These are phyloP conservation scores for Mediolabrus comicus DNA, from an alignment of 108 stramenopile genomes.

Conservation along the genomic window DNA sequence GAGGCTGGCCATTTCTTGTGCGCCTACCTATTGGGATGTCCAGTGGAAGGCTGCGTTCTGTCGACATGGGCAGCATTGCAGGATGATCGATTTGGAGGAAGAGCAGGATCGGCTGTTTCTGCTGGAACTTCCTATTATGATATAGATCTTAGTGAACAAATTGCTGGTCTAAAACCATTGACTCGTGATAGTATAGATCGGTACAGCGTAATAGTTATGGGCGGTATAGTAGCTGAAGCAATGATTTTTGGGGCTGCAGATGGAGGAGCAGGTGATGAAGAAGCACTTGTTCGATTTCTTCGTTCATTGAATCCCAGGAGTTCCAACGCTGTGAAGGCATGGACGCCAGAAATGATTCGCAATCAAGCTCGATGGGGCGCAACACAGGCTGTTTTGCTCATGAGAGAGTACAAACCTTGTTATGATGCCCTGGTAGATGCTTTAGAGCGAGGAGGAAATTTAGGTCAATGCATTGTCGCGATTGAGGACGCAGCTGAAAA, in stretches of 20 bases:
- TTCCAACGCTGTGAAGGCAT: constrained; percentile 55
- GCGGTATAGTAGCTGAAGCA: constrained; percentile 94
- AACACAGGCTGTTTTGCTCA: constrained; percentile 70
- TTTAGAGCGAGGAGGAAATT: constrained; percentile 69
- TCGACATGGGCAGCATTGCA: constrained; percentile 79
- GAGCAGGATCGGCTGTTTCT: constrained; percentile 45
- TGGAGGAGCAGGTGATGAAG: constrained; percentile 93
- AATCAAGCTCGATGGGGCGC: constrained; percentile 91
- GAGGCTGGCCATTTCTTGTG: constrained; percentile 94
- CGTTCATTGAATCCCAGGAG: constrained; percentile 47
- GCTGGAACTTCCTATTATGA: constrained; percentile 93
- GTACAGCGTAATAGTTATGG: constrained; percentile 92
- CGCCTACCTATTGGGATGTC: constrained; percentile 92
- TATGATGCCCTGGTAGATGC: constrained; percentile 87
- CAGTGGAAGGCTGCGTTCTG: constrained; percentile 88
- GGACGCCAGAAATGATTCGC: constrained; percentile 56
- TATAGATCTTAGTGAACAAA: constrained; percentile 67
- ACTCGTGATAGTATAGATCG: constrained; percentile 86
- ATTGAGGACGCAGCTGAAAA: constrained; percentile 78
- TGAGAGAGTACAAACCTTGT: constrained; percentile 75
- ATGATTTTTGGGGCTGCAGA: constrained; percentile 77
- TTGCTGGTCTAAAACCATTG: constrained; percentile 53
- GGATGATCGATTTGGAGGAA: constrained; percentile 71
- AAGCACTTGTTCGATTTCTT: constrained; percentile 77
- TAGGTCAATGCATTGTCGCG: constrained; percentile 83